Percentiles rank a stretch among this genome's conserved stretches.
Conservation (phyloP, 768 basidiomycete genomes). For the Paxillus involutus region DNA sequence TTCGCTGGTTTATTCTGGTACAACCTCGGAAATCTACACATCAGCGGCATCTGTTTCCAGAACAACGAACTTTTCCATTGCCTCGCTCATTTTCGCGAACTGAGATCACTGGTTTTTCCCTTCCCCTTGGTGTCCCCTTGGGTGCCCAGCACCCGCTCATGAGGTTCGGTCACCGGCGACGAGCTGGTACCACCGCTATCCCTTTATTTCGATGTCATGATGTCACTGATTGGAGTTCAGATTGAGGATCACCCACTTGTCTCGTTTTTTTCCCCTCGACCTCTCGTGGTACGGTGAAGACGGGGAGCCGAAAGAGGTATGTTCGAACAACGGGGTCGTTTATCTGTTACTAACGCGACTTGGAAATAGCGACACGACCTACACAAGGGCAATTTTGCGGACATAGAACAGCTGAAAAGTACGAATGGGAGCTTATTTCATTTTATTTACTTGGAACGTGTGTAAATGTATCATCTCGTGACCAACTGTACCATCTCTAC, state of each 20-base stretch:
- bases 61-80: conserved; percentile 18
- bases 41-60: conserved; percentile 14
- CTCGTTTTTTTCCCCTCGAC: conserved; percentile 93
- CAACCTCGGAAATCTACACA: conserved; percentile 11
- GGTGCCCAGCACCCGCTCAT: too few species aligned
- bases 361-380: conserved; percentile 77
- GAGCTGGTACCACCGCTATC: conserved; percentile 71
- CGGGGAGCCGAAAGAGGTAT: conserved; percentile 93
- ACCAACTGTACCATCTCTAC: too few species aligned
- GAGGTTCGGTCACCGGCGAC: too few species aligned
- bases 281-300: conserved; percentile 96
- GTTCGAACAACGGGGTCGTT: conserved; percentile 12
- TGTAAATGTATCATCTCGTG: neutral
- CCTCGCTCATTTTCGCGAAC: conserved; percentile 11
- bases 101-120: conserved; percentile 15
- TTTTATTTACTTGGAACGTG: neutral
- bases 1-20: conserved; percentile 15
- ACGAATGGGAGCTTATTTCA: neutral
- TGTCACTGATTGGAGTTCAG: conserved; percentile 38
- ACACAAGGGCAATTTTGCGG: conserved; percentile 89
- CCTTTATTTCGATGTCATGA: neutral
- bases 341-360: conserved; percentile 11
- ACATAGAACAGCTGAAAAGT: conserved; percentile 51
- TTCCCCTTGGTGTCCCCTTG: conserved; percentile 14
- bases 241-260: conserved; percentile 99